Conservation (phyloP, 306 rosid genomes). For the Cicer judaicum region DNA sequence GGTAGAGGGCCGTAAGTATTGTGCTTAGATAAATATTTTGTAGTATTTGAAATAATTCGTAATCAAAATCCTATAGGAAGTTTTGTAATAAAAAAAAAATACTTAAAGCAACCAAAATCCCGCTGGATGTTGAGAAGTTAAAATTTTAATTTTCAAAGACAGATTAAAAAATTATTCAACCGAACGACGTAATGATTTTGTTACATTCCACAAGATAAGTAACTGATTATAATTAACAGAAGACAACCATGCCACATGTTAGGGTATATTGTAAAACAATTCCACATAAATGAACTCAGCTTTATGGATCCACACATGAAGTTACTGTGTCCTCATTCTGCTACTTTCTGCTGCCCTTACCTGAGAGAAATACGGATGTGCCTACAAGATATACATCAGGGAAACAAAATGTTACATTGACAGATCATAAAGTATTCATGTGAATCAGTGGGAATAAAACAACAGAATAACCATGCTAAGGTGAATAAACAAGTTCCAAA, state of each 20-base stretch:
- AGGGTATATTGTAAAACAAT: constrained; percentile 50
- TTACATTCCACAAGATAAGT: constrained; percentile 46
- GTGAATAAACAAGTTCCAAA: constrained; percentile 12
- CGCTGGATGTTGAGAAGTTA: neutral
- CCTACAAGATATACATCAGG: constrained; percentile 53
- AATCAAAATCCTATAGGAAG: neutral
- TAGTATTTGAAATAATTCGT: neutral
- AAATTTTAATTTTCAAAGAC: constrained; percentile 28
- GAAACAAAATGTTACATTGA: neutral
- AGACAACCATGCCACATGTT: constrained; percentile 41
- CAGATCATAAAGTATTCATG: constrained; percentile 8
- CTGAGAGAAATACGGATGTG: constrained; percentile 87
- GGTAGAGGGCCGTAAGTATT: neutral
- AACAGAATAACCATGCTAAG: neutral
- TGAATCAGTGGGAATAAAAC: neutral
- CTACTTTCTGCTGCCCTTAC: constrained; percentile 97
- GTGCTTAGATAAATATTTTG: neutral
- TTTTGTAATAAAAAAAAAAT: neutral
- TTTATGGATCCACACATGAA: constrained; percentile 40
- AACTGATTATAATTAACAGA: constrained; percentile 37
- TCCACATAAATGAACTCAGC: constrained; percentile 50
- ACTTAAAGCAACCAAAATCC: neutral
- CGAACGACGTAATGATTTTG: constrained; percentile 35
- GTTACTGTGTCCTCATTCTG: constrained; percentile 78
- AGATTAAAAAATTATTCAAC: constrained; percentile 37